Base-by-base conservation (phyloP, 176 grass and related monocot species). In the Urochloa ruziziensis region DNA sequence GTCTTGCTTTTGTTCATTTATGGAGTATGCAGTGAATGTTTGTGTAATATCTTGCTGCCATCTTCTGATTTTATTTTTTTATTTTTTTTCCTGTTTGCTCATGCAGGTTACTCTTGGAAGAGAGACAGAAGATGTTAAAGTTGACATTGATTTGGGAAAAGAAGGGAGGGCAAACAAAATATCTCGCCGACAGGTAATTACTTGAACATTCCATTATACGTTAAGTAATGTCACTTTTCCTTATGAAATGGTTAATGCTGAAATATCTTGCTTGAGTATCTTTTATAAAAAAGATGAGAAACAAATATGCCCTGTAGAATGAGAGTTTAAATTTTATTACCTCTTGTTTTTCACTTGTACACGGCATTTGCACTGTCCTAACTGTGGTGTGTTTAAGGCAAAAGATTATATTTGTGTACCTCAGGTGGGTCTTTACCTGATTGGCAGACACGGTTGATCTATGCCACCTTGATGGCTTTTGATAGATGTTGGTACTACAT, bases 71-170 rank as follows among this genome's bases (percentile, higher is more conserved):
- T 37, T 80, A 39, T 69, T 28, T 49, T 71, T 64, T 75, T 28
- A 63, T 73, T 80, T 42, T 71, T n/a, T n/a, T n/a, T n/a, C n/a
- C n/a, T n/a, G n/a, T n/a, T 34, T 83, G 47, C 61, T 78, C 64
- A 66, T 73, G 54, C 81, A 99, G 96, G 96, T 99, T 61, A 85
- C 78, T 88, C 91, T 99, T 81, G 96, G 96, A 92, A 94, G 96
- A 85, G 93, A 91, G 59, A 94, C 96, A 44, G 91, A 92, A 87
- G 93, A 99, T 39, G 27, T 92, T 43, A 93, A 99, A 81, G 96
- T 99, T 87, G 96, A 99, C 83, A 92, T 99, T 83, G 89, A 99
- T 80, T 96, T 99, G 88, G 91, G 87, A 87, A 93, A 92, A 89
- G 96, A 99, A 90, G 96, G 96, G 25, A 89, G 49, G 69, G 93